Conservation (phyloP, 1,284 basidiomycete genomes). For the Ceraceosorus guamensis region DNA sequence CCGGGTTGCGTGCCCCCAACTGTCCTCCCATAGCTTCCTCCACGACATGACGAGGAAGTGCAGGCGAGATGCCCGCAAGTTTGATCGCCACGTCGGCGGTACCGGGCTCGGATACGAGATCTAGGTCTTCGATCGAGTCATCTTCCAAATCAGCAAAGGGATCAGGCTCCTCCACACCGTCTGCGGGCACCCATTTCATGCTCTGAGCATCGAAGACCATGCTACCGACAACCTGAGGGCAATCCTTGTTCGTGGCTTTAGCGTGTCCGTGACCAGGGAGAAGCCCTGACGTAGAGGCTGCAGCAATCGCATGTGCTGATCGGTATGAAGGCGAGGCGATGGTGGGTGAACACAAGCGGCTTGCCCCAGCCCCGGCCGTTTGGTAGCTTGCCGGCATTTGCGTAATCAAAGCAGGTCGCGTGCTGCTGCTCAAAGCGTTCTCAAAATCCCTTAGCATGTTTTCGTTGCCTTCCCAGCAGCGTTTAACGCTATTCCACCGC, state of each 20-base stretch:
- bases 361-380: slow-evolving; percentile 8
- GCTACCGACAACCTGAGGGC: slow-evolving; percentile 82
- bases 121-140: slow-evolving; percentile 18
- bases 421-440: slow-evolving; percentile 67
- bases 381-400: slow-evolving; percentile 27
- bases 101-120: too few relatives aligned
- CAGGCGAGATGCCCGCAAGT: too few relatives aligned
- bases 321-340: slow-evolving; percentile 13
- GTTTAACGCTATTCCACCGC: slow-evolving; percentile 83
- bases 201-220: slow-evolving; percentile 90
- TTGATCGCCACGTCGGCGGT: too few relatives aligned
- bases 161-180: slow-evolving; percentile 66
- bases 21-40: too few relatives aligned
- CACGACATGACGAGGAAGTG: too few relatives aligned
- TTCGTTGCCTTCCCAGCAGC: slow-evolving; percentile 96
- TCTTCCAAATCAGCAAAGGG: slow-evolving; percentile 27
- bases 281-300: neutral
- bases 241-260: too few relatives aligned
- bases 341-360: too few relatives aligned
- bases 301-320: too few relatives aligned
- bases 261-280: too few relatives aligned
- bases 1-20: too few relatives aligned
- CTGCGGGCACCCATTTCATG: slow-evolving; percentile 81
- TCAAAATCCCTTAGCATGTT: slow-evolving; percentile 82
- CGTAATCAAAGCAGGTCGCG: slow-evolving; percentile 80